Percentiles rank a stretch among this genome's conserved stretches.
phyloP scores from a whole-genome alignment of 1,139 yeast species.

The Meyerozyma guilliermondii region DNA sequence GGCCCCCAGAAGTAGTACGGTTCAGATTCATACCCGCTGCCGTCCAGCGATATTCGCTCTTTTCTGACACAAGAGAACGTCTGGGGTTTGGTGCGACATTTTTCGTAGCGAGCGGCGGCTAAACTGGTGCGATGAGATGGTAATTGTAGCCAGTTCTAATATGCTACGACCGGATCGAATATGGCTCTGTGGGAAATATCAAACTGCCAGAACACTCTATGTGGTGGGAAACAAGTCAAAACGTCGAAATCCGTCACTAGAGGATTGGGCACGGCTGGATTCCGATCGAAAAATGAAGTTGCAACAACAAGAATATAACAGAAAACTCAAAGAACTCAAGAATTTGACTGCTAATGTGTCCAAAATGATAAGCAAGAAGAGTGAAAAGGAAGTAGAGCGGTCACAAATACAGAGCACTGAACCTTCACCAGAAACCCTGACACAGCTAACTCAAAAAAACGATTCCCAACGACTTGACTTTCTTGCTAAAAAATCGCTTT shows the following conservation, averaged over 20 bases:
- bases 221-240: conserved; percentile 7
- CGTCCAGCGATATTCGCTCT: not conserved
- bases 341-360: conserved; percentile 4
- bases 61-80: conserved; percentile 7
- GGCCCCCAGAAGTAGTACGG: conserved; percentile 3
- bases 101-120: conserved; percentile 8
- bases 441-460: not conserved
- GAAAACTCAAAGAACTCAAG: conserved; percentile 15
- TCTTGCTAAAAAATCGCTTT: conserved; percentile 1
- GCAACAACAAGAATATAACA: conserved; percentile 18
- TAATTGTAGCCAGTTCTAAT: conserved; percentile 2
- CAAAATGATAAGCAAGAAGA: not conserved
- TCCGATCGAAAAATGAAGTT: conserved; percentile 12
- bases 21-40: not conserved
- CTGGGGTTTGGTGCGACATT: conserved; percentile 15
- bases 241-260: conserved; percentile 7
- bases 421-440: not conserved
- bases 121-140: conserved; percentile 3
- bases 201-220: conserved; percentile 8
- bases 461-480: not conserved
- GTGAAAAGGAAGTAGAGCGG: not conserved
- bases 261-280: conserved; percentile 16
- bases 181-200: not conserved
- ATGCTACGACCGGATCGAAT: conserved; percentile 1
- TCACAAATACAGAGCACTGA: not conserved